Percentiles rank a stretch among this genome's conserved stretches.
Conservation (phyloP, 1,139 yeast genomes). For the Kurtzmaniella natalensis region DNA sequence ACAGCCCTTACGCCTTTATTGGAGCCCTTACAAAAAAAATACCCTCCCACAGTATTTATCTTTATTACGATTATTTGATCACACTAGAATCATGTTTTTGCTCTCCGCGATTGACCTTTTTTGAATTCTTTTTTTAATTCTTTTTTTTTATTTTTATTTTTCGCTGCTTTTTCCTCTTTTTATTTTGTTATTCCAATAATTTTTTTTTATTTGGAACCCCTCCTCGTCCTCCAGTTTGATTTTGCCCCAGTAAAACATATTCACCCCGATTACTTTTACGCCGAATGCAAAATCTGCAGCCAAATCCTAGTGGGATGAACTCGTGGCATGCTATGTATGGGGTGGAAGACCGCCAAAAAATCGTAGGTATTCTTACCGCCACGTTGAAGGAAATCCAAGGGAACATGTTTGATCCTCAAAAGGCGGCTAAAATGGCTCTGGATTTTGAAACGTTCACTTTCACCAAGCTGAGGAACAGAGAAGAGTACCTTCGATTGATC, state of each 20-base stretch:
- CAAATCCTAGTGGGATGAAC: slow-evolving; percentile 21
- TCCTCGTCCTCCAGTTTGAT: not conserved
- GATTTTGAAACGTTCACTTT: slow-evolving; percentile 44
- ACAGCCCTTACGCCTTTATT: not conserved
- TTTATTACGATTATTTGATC: too few species aligned
- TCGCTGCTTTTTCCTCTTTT: not conserved
- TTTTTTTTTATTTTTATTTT: slow-evolving; percentile 1
- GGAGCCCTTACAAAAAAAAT: too few species aligned
- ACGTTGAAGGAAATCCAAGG: slow-evolving; percentile 39
- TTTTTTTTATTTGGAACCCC: not conserved
- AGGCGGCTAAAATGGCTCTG: slow-evolving; percentile 39
- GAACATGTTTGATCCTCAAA: slow-evolving; percentile 31
- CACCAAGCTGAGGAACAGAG: slow-evolving; percentile 34
- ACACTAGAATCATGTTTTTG: not conserved
- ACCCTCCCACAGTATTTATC: too few species aligned
- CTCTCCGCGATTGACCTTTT: slow-evolving; percentile 4
- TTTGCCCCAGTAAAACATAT: not conserved
- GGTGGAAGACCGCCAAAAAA: slow-evolving; percentile 39
- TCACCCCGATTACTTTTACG: slow-evolving; percentile 9
- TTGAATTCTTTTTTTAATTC: not conserved
- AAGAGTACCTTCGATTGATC: slow-evolving; percentile 37
- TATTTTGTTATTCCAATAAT: too few species aligned
- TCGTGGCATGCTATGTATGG: slow-evolving; percentile 41
- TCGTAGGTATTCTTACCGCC: slow-evolving; percentile 35
- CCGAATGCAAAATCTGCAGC: slow-evolving; percentile 12